Evolutionary conservation across 2,329 filamentous ascomycete genomes (phyloP).

Genomic region (Aspergillus alliaceus): DNA sequence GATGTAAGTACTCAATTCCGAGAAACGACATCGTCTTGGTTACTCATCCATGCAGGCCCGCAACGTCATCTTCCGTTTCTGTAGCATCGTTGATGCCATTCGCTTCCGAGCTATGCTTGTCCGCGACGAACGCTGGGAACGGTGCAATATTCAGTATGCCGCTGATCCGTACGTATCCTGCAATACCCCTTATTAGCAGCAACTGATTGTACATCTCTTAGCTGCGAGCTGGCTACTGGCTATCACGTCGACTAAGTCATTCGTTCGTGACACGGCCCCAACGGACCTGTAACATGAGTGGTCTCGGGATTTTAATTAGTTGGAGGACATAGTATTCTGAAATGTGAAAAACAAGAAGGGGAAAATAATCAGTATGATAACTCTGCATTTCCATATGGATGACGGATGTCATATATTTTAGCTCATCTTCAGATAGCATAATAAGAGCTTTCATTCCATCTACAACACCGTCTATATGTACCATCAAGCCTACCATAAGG

Average conservation of each 20-base stretch:
- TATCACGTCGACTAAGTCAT: constrained; percentile 15
- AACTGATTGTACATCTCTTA: constrained; percentile 8
- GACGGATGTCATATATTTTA: background rate
- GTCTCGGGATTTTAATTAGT: background rate
- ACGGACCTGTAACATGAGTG: background rate
- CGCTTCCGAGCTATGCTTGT: constrained; percentile 44
- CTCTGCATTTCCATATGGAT: background rate
- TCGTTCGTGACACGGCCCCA: background rate
- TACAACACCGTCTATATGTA: background rate
- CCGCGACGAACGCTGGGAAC: constrained; percentile 47
- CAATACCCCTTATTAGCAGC: background rate
- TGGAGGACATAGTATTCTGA: background rate
- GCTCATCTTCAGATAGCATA: background rate
- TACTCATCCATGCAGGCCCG: constrained; percentile 33
- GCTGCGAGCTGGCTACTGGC: constrained; percentile 23
- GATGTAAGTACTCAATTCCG: constrained; percentile 36
- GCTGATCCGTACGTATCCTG: constrained; percentile 42
- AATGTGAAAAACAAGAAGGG: background rate
- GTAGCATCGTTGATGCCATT: constrained; percentile 47
- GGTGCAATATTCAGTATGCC: constrained; percentile 44
- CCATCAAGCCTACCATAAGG: too few species aligned
- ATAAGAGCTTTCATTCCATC: background rate
- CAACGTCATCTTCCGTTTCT: constrained; percentile 51
- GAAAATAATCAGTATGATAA: background rate
- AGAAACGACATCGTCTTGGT: background rate